Base-by-base conservation (phyloP, 345 rosid genomes). In the Aurinia saxatilis region DNA sequence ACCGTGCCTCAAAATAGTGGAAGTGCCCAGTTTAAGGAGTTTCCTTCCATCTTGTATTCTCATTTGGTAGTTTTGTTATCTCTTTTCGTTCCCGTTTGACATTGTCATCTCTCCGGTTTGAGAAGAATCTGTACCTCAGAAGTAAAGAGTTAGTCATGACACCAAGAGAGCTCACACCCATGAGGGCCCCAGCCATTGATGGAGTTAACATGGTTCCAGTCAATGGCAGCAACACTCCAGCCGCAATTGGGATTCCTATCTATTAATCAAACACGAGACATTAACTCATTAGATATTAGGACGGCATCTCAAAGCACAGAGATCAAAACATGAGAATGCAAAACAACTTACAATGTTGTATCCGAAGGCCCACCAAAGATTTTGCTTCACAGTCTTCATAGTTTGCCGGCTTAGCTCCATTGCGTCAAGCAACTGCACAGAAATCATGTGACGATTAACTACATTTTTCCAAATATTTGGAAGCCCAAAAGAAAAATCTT, bases 361-460 rank as follows among this genome's bases (percentile, higher is more conserved):
- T 36, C 86, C 97, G 25, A 92, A 92, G n/a, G 98, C 98, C 98
- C 98, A 89, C 88, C 96, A 89, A 56, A 92, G 96, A 64, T 89
- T 92, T 79, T 92, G 95, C 81, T 81, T 92, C 77, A 92, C 90
- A 0, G 98, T 92, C 77, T 85, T 87, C 99, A 92, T 89, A 66
- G 99, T 92, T 73, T 83, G 83, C 79, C 79, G 79, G 78, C 99
- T 87, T 50, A 92, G 82, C 66, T 85, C 99, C 86, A 89, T 48
- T 29, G 99, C 97, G 68, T 89, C 99, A 23, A 87, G 95, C 79
- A 92, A 74, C 99, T 89, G 84, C 72, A 66, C 3, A 27, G 2
- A 34, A 37, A 33, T 36, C 17, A 54, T 25, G 62, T 45, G 4
- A 60, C 13, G 35, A 45, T 15, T 42, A 17, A 33, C 37, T 34